phyloP scores from a whole-genome alignment of 768 basidiomycete species.

The Suillus variegatus region DNA sequence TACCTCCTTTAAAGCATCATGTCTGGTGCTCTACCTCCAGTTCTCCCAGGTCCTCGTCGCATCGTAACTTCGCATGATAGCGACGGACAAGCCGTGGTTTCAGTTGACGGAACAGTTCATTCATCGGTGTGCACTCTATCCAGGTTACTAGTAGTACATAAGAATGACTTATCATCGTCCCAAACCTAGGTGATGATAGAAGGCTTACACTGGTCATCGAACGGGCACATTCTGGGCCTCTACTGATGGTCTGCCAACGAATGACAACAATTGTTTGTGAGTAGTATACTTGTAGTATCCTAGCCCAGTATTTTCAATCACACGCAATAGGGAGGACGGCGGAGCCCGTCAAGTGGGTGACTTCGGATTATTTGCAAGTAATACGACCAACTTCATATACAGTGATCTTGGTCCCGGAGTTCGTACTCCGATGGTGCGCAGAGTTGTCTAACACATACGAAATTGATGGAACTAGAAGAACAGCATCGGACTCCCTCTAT shows the following conservation, averaged over 20 bases:
- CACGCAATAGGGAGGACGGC: slow-evolving; percentile 48
- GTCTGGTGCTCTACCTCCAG: slow-evolving; percentile 11
- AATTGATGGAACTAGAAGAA: not conserved
- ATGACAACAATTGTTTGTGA: slow-evolving; percentile 53
- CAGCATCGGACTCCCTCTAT: slow-evolving; percentile 50
- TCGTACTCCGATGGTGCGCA: slow-evolving; percentile 48
- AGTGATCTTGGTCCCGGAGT: slow-evolving; percentile 59
- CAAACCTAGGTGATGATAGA: slow-evolving; percentile 1
- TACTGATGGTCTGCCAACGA: slow-evolving; percentile 47
- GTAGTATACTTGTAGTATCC: not conserved
- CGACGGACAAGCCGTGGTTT: slow-evolving; percentile 42
- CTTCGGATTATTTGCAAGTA: slow-evolving; percentile 42
- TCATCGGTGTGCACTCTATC: slow-evolving; percentile 33
- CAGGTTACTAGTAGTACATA: slow-evolving; percentile 1
- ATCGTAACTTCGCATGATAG: slow-evolving; percentile 52
- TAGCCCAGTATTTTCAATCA: not conserved
- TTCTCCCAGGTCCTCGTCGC: slow-evolving; percentile 44
- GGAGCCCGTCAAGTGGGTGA: slow-evolving; percentile 43
- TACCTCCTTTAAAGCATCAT: not conserved
- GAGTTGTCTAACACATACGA: not conserved
- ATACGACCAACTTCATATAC: slow-evolving; percentile 49
- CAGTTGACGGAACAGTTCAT: slow-evolving; percentile 34
- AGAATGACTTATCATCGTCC: not conserved
- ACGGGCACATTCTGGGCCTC: slow-evolving; percentile 50
- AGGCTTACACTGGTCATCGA: slow-evolving; percentile 10